Percentiles rank a stretch among this genome's conserved stretches.
phyloP scores from a whole-genome alignment of 1,284 basidiomycete species.

The Fomitiporia mediterranea region DNA sequence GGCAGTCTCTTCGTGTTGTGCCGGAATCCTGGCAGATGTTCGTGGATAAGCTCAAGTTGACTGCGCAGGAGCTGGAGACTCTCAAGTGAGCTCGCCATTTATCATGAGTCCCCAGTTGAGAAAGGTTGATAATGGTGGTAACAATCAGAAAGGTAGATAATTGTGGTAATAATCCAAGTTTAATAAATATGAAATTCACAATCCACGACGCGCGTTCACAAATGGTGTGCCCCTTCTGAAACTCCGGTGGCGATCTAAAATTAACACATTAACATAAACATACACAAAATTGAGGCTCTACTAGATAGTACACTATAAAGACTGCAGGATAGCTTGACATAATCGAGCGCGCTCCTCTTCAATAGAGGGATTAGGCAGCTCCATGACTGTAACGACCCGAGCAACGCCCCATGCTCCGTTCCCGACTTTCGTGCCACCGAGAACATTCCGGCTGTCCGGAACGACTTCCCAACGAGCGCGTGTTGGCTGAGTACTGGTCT shows the following conservation, averaged over 20 bases:
- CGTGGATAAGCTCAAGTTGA: slow-evolving; percentile 8
- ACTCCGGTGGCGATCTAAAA: not conserved
- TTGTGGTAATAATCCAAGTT: not conserved
- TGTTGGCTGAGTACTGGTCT: slow-evolving; percentile 67
- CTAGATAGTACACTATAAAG: slow-evolving; percentile 1
- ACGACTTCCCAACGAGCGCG: slow-evolving; percentile 55
- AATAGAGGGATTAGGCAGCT: slow-evolving; percentile 30
- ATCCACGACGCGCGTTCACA: not conserved
- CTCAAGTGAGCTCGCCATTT: slow-evolving; percentile 11
- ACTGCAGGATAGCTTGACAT: slow-evolving; percentile 6
- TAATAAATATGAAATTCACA: not conserved
- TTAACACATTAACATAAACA: not conserved
- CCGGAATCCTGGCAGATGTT: slow-evolving; percentile 10
- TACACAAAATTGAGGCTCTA: not conserved
- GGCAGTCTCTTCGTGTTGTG: not conserved
- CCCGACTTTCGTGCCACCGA: slow-evolving; percentile 70
- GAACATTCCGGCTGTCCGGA: slow-evolving; percentile 42
- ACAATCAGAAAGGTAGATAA: not conserved
- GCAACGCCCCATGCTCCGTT: slow-evolving; percentile 74
- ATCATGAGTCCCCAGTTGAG: not conserved
- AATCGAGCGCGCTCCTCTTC: slow-evolving; percentile 22
- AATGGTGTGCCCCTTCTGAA: not conserved
- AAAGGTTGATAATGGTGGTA: not conserved
- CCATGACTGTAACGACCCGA: slow-evolving; percentile 72
- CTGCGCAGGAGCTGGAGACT: slow-evolving; percentile 1